phyloP scores from a whole-genome alignment of 129 eudicot species.

The Calendula officinalis region DNA sequence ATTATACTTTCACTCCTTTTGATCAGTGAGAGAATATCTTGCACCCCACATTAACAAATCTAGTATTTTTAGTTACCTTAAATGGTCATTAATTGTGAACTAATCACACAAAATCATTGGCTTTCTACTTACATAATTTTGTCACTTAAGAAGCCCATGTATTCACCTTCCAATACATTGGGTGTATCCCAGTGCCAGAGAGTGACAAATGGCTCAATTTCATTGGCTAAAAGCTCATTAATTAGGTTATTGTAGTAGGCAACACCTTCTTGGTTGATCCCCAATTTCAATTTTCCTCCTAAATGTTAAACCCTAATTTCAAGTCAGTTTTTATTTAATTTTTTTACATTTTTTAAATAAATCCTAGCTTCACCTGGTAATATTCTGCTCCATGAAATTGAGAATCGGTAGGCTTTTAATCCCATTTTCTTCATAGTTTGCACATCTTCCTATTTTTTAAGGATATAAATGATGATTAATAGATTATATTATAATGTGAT shows the following conservation, averaged over 20 bases:
- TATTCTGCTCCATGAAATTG: constrained; percentile 38
- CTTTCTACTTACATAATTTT: constrained; percentile 29
- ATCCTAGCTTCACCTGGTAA: constrained; percentile 27
- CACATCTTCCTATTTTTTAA: constrained; percentile 33
- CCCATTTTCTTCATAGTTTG: constrained; percentile 35
- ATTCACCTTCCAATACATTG: constrained; percentile 30
- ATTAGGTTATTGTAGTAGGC: constrained; percentile 37
- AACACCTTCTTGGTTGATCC: constrained; percentile 34
- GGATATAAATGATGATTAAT: neutral
- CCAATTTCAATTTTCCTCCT: constrained; percentile 34
- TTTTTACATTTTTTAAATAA: neutral
- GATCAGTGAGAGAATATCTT: too few relatives aligned
- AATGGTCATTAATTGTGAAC: neutral
- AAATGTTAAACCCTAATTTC: neutral
- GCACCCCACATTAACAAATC: too few relatives aligned
- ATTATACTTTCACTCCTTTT: too few relatives aligned
- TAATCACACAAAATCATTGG: neutral
- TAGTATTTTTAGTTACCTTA: too few relatives aligned
- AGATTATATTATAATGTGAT: neutral
- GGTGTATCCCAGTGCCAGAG: constrained; percentile 40
- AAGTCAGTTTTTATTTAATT: neutral
- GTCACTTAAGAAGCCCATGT: constrained; percentile 30
- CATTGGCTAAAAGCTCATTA: constrained; percentile 33
- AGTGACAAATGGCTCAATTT: constrained; percentile 31
- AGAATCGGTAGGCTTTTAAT: constrained; percentile 34